These are phyloP conservation scores for Salix caprea DNA, from an alignment of 345 rosid species.

Conservation along the genomic window DNA sequence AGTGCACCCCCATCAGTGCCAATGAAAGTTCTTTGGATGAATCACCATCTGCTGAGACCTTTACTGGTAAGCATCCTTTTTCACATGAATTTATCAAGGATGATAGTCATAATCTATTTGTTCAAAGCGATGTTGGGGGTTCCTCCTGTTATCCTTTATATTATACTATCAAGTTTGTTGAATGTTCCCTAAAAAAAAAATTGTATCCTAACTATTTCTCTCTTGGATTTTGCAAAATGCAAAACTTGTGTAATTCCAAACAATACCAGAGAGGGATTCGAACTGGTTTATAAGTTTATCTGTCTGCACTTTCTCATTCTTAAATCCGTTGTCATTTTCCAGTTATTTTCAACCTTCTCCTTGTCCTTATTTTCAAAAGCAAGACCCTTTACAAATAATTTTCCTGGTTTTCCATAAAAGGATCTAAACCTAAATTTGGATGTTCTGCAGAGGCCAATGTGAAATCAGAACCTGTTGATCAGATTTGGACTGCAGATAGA, in stretches of 20 bases:
- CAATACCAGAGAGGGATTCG: not conserved
- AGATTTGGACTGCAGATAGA: constrained; percentile 31
- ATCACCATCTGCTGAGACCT: constrained; percentile 32
- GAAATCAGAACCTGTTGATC: constrained; percentile 43
- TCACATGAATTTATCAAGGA: constrained; percentile 2
- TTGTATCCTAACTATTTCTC: not conserved
- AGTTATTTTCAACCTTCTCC: not conserved
- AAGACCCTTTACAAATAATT: not conserved
- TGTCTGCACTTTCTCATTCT: not conserved
- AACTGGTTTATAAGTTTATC: not conserved
- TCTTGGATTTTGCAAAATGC: not conserved
- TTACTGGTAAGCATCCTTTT: constrained; percentile 42
- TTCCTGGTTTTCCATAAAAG: not conserved
- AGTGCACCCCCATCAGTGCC: constrained; percentile 49
- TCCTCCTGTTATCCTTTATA: not conserved
- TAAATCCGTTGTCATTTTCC: not conserved
- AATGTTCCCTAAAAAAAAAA: not conserved
- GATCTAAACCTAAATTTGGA: constrained; percentile 6
- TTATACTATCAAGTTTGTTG: not conserved
- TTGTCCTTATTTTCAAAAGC: not conserved
- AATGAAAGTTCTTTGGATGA: constrained; percentile 64
- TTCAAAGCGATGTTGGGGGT: not conserved
- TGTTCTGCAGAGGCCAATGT: constrained; percentile 34
- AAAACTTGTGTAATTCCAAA: not conserved
- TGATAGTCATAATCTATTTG: not conserved